Evolutionary conservation across 2,329 filamentous ascomycete species (phyloP), one percentile per base, ranked within the genome.

Genomic region (Fusarium cicatricum): DNA sequence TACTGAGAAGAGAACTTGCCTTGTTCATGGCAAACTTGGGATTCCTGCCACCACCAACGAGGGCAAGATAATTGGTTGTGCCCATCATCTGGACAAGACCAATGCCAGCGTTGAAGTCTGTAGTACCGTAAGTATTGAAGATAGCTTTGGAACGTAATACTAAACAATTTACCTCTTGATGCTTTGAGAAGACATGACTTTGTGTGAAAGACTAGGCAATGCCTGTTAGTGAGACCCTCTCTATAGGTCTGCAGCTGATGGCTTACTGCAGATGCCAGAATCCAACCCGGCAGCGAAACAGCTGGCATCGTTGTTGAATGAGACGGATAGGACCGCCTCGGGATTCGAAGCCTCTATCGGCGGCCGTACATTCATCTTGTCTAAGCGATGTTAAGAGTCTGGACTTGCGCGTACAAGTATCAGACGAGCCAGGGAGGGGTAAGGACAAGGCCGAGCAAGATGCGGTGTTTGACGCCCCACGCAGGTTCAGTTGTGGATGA

Each of bases 21-120:
- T 96, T 96, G 76, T 93, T 96, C 71, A 90, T 89, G 12, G 92
- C 88, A 68, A 92, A 95, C 70, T 94, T 94, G 47, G 93, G 92
- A 55, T 88, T 86, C 67, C 85, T 90, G 42, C 95, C 92, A 65
- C 94, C 94, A 61, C 93, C 93, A 50, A 97, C 92, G 10, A 98
- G 83, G 23, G 91, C 94, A 31, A 97, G 82, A 73, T 93, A 96
- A 76, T 94, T 93, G 47, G 91, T 88, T 65, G 87, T 90, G 38
- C 90, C 90, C 72, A 97, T 87, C 90, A 97, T 95, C 74, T 92
- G 89, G 21, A 89, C 90, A 34, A 91, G 81, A 34, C 90, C 91
- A 61, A 97, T 87, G 40, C 92, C 92, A 15, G 89, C 91, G 72
- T 90, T 90, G 78, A 92, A 91, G 67, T 90, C 88, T 89, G 43